Base-by-base conservation (phyloP, 2,329 filamentous ascomycete species). In the Nectriaceae sp. region DNA sequence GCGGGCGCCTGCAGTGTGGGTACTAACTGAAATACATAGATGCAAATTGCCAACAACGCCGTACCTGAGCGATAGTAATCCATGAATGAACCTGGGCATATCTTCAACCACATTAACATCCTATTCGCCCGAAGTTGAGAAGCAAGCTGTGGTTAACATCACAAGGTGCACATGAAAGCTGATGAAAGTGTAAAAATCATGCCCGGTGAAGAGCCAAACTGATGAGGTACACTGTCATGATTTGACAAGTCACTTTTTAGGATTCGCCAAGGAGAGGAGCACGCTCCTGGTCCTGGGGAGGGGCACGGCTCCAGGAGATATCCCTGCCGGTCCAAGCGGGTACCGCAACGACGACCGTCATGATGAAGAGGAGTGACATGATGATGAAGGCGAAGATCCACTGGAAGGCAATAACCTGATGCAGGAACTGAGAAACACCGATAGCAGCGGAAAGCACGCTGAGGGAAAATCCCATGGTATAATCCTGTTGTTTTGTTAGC, bases 341-440 rank as follows among this genome's bases (percentile, higher is more conserved):
- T 26, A 88, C 69, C 3, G 82, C 86, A 44, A 90, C 75, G 15
- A 79, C 69, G 3, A 89, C 61, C 1, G 88, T 90, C 16, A 82
- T 71, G 18, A 91, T 67, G 66, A 94, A 87, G 44, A 95, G 80
- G 21, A 89, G 66, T 1, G 77, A 82, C 78, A 93, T 91, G 66
- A 96, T 90, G 53, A 84, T 76, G 64, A 95, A 94, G 26, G 90
- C 88, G 67, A 96, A 96, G 70, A 95, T 93, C 90, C 90, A 96
- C 73, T 96, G 91, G 55, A 96, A 76, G 5, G 89, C 88, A 57
- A 95, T 77, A 50, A 86, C 70, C 66, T 90, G 84, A 61, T 80
- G 78, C 42, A 84, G 74, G 72, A 95, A 85, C 68, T 96, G 91
- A 13, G 83, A 80, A 15, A 94, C 83, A 11, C 89, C 90, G 36